Conservation (phyloP, 2,329 filamentous ascomycete species). For the Colletotrichum cereale region DNA sequence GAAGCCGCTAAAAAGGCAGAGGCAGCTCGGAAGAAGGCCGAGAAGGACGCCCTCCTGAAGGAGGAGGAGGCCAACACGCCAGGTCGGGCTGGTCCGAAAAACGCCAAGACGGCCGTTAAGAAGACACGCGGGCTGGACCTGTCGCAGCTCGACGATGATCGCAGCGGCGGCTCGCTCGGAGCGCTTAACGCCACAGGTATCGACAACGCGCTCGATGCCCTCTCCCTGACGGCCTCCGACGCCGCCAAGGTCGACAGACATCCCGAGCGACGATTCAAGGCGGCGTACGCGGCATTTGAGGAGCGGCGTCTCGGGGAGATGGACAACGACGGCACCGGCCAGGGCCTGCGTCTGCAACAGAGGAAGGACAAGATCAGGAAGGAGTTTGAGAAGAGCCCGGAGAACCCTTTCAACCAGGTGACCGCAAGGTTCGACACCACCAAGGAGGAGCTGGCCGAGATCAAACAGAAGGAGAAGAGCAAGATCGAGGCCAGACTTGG, state of each 20-base stretch:
- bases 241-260: slow-evolving; percentile 85
- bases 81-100: slow-evolving; percentile 72
- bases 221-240: slow-evolving; percentile 71
- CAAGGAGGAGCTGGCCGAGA: slow-evolving; percentile 78
- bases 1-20: slow-evolving; percentile 88
- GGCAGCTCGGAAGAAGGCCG: slow-evolving; percentile 88
- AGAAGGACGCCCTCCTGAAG: slow-evolving; percentile 84
- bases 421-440: slow-evolving; percentile 81
- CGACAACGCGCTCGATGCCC: slow-evolving; percentile 91
- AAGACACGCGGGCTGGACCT: slow-evolving; percentile 81
- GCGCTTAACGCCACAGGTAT: slow-evolving; percentile 88
- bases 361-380: slow-evolving; percentile 86
- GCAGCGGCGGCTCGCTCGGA: slow-evolving; percentile 55
- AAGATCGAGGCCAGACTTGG: slow-evolving; percentile 81
- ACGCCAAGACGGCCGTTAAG: slow-evolving; percentile 75
- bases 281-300: slow-evolving; percentile 86
- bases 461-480: slow-evolving; percentile 74
- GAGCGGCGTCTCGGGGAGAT: slow-evolving; percentile 86
- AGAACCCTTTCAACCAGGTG: slow-evolving; percentile 96
- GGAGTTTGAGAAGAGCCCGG: slow-evolving; percentile 94
- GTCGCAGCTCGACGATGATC: slow-evolving; percentile 76
- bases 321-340: slow-evolving; percentile 79
- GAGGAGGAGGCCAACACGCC: slow-evolving; percentile 81
- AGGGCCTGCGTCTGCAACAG: slow-evolving; percentile 85
- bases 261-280: slow-evolving; percentile 88